These are phyloP conservation scores for Immersiella caudata DNA, from an alignment of 495 filamentous ascomycete species.

Conservation along the genomic window DNA sequence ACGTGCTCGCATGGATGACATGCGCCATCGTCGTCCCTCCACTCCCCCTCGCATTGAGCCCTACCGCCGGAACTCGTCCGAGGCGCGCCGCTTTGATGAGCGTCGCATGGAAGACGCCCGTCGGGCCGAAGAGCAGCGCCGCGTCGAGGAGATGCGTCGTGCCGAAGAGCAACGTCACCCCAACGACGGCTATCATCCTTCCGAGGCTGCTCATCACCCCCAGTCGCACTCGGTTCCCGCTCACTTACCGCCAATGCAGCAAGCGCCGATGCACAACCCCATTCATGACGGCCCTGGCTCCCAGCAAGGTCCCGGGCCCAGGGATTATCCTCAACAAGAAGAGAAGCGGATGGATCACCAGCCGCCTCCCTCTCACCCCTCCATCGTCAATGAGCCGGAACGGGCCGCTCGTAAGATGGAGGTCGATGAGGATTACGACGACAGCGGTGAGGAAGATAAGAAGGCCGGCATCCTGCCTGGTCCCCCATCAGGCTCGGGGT, in stretches of 20 bases:
- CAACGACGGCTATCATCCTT: slow-evolving; percentile 82
- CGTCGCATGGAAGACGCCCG: slow-evolving; percentile 47
- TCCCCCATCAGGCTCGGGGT: slow-evolving; percentile 30
- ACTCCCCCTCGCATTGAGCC: slow-evolving; percentile 66
- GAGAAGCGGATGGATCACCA: slow-evolving; percentile 51
- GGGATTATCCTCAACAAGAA: slow-evolving; percentile 59
- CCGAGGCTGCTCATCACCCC: slow-evolving; percentile 87
- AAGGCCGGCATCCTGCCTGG: slow-evolving; percentile 50
- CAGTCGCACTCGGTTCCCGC: slow-evolving; percentile 67
- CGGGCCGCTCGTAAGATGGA: slow-evolving; percentile 93
- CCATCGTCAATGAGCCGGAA: slow-evolving; percentile 64
- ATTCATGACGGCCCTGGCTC: slow-evolving; percentile 53
- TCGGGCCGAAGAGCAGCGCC: slow-evolving; percentile 54
- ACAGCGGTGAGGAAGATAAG: slow-evolving; percentile 88
- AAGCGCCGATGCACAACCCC: slow-evolving; percentile 60
- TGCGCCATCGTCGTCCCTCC: slow-evolving; percentile 72
- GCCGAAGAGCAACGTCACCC: slow-evolving; percentile 65
- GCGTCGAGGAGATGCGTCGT: slow-evolving; percentile 50
- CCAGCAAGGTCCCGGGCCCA: slow-evolving; percentile 59
- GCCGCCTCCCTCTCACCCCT: slow-evolving; percentile 51
- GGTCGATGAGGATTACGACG: slow-evolving; percentile 91
- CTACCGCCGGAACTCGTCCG: slow-evolving; percentile 76
- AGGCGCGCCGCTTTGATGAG: slow-evolving; percentile 64
- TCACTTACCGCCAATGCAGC: slow-evolving; percentile 69
- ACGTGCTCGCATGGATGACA: slow-evolving; percentile 82